Base-by-base conservation (phyloP, 139 green algal species). In the Chlamydomonas sphaeroides region DNA sequence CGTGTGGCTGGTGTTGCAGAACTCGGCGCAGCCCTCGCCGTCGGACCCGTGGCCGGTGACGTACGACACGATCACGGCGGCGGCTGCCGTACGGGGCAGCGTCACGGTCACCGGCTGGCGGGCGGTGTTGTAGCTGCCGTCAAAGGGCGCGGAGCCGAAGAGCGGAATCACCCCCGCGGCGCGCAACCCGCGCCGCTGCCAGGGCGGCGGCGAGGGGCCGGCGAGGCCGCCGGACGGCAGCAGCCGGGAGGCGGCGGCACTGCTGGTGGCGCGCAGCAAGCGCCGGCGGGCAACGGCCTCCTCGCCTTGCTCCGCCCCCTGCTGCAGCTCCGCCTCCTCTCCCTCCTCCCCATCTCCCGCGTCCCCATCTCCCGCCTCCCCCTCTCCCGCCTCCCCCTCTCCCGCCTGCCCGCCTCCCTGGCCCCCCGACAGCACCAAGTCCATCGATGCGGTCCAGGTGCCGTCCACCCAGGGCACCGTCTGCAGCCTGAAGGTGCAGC, bases 1-100 rank as follows among this genome's bases (percentile, higher is more conserved):
- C 63, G 84, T 65, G 70, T 92, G 88, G 5, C 42, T 80, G 25
- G 85, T 91, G 28, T 76, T 56, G 57, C 87, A 93, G 77, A 93
- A 93, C 79, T 93, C 90, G 0, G 85, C 88, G 69, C 89, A 93
- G 28, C 84, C 68, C 38, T 75, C 65, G 17, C 80, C 42, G 33
- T 92, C 88, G 14, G 65, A 79, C n/a, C 89, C 89, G 65, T 93
- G 89, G 0, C 89, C 89, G 59, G 88, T 91, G 51, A 93, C 89
- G 57, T 86, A 66, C 21, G 84, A 69, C 10, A 92, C 61, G 0
- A 89, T 17, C 4, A 80, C 87, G 38, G 69, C 72, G 30, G 65
- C 14, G 35, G 62, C 11, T 0, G 68, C 41, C 35, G 63, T 48
- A 5, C 38, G 5, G 17, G 90, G 90, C 15, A 86, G 88, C 3